Base-by-base conservation (phyloP, 495 filamentous ascomycete species). In the Sphaerosporella brunnea region DNA sequence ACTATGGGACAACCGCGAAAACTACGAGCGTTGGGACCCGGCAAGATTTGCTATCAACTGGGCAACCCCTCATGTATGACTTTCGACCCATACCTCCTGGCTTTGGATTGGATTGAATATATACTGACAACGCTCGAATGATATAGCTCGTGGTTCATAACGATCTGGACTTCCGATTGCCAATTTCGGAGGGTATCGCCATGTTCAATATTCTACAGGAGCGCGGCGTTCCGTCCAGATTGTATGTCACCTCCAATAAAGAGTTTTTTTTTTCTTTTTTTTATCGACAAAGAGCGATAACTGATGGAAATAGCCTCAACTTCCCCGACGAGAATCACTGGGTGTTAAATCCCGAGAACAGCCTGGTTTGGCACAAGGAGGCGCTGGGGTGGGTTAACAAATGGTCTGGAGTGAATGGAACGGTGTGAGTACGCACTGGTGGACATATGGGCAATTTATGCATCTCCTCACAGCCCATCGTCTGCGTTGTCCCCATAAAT, bases 311-410 rank as follows among this genome's bases (percentile, higher is more conserved):
- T 43, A 43, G 40, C 58, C 61, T 96, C 52, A 82, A 77, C 3
- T 96, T 94, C 60, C 84, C 85, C 0, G 85, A 95, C 61, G 74
- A 78, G 61, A 77, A 76, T 49, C 74, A 78, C 49, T 96, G 83
- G 82, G 86, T 96, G 18, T 56, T 94, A 36, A 87, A 93, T 58
- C 84, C 79, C 2, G 88, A 96, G 61, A 96, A 95, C 60, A 79
- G 76, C 7, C 65, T 95, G 19, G 68, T 90, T 36, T 96, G 88
- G 88, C 85, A 95, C 60, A 74, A 70, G n/a, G 80, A 82, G 30
- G 84, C 95, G 8, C 53, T 95, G 26, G 78, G 77, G 40, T 96
- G 78, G 77, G 88, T 94, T 50, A 94, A 94, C 64, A 80, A 80
- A 62, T 78, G 49, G 47, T 23, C 34, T 2, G 45, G 45, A 34